A percentile compares a stretch with the other conserved stretches of the same genome.
phyloP scores from a whole-genome alignment of 2,329 filamentous ascomycete species.

The Colletotrichum navitas region DNA sequence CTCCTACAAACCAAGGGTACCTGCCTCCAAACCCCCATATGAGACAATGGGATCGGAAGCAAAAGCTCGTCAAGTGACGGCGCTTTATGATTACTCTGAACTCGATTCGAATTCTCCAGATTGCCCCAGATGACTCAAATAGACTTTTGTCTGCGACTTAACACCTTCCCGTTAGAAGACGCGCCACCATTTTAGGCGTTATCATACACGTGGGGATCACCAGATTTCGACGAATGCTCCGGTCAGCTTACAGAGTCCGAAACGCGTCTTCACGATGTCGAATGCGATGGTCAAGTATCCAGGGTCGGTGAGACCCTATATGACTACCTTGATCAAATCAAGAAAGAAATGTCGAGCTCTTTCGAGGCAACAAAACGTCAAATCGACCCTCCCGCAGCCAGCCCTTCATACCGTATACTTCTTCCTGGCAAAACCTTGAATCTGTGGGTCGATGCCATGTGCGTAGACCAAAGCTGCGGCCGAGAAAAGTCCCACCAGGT shows the following conservation, averaged over 20 bases:
- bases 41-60: background rate
- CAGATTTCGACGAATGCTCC: background rate
- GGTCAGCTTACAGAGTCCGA: background rate
- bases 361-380: too few species aligned
- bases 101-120: conserved; percentile 23
- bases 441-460: conserved; percentile 45
- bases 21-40: background rate
- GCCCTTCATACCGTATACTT: background rate
- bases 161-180: background rate
- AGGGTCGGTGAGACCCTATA: conserved; percentile 15
- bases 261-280: background rate
- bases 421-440: background rate
- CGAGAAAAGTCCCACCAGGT: conserved; percentile 42
- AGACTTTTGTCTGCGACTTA: conserved; percentile 8
- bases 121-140: background rate
- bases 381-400: background rate
- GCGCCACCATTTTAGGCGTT: conserved; percentile 19
- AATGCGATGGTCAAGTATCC: conserved; percentile 12
- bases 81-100: background rate
- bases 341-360: background rate
- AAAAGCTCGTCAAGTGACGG: background rate
- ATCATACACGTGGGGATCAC: conserved; percentile 25
- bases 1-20: background rate
- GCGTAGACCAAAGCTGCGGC: conserved; percentile 42
- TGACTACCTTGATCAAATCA: conserved; percentile 21